Percentiles rank a stretch among this genome's conserved stretches.
Conservation (phyloP, 805 yeast genomes). For the Lipomyces kockii region DNA sequence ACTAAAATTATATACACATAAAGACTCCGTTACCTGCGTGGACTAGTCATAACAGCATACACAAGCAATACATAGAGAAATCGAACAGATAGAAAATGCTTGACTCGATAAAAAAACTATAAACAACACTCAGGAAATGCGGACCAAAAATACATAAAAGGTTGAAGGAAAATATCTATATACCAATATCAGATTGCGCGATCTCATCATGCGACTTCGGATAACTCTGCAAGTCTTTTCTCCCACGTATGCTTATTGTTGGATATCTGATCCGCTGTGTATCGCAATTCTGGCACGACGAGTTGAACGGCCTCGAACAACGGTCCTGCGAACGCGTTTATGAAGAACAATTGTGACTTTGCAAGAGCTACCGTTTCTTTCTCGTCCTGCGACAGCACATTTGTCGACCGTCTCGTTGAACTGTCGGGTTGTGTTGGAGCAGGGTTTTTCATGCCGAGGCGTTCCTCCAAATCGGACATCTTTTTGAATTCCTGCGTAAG, state of each 20-base stretch:
- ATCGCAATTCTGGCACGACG: slow-evolving; percentile 60
- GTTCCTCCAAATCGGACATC: slow-evolving; percentile 58
- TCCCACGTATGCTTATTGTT: slow-evolving; percentile 27
- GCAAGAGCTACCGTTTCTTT: slow-evolving; percentile 49
- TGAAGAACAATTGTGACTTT: slow-evolving; percentile 81
- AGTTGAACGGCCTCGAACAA: slow-evolving; percentile 69
- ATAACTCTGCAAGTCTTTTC: slow-evolving; percentile 6
- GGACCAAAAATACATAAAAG: background rate
- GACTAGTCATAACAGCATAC: background rate
- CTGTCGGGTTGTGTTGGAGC: slow-evolving; percentile 12
- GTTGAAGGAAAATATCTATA: background rate
- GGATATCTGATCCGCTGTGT: slow-evolving; percentile 18
- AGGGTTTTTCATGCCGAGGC: slow-evolving; percentile 38
- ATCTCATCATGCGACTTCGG: background rate
- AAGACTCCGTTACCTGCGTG: background rate
- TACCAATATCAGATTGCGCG: background rate
- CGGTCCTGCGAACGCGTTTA: slow-evolving; percentile 76
- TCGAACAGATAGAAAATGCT: background rate
- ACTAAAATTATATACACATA: background rate
- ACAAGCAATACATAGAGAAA: background rate
- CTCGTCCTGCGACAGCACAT: background rate
- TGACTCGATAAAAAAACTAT: background rate
- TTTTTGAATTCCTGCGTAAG: slow-evolving; percentile 77
- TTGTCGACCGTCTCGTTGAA: background rate
- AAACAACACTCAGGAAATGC: background rate